Evolutionary conservation across 441 rosid species (phyloP).

Genomic region (Manihot esculenta): DNA sequence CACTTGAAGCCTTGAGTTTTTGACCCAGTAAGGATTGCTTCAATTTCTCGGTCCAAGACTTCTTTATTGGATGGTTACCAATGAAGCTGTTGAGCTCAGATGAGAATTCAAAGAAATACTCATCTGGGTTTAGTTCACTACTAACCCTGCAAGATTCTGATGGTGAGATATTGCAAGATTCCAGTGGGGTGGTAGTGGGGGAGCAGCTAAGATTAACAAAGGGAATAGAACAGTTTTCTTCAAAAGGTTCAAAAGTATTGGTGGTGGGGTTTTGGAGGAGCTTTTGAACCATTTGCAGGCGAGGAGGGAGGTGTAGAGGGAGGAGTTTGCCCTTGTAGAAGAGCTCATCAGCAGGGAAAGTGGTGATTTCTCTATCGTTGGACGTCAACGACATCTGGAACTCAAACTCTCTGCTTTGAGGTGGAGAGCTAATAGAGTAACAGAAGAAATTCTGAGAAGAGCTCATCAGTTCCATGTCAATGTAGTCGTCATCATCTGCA

Average conservation of each 20-base stretch:
- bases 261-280: constrained; percentile 42
- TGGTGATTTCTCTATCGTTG: constrained; percentile 33
- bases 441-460: constrained; percentile 41
- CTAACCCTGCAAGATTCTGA: constrained; percentile 58
- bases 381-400: constrained; percentile 65
- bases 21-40: constrained; percentile 54
- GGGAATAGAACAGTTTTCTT: constrained; percentile 29
- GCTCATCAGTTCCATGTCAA: constrained; percentile 69
- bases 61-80: constrained; percentile 32
- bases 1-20: constrained; percentile 69
- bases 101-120: constrained; percentile 64
- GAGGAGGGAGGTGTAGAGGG: constrained; percentile 90
- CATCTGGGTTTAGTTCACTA: constrained; percentile 52
- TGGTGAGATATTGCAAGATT: constrained; percentile 44
- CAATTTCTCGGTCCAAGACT: constrained; percentile 59
- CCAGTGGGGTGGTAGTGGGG: constrained; percentile 28
- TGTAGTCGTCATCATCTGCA: constrained; percentile 66
- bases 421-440: constrained; percentile 50
- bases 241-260: constrained; percentile 6
- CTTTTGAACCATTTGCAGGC: constrained; percentile 68
- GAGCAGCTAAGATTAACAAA: neutral
- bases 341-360: constrained; percentile 88
- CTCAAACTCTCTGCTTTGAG: constrained; percentile 71
- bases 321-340: constrained; percentile 93
- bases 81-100: constrained; percentile 43